Evolutionary conservation across 2,329 filamentous ascomycete genomes (phyloP).

Genomic region (Teratosphaeriaceae sp.): DNA sequence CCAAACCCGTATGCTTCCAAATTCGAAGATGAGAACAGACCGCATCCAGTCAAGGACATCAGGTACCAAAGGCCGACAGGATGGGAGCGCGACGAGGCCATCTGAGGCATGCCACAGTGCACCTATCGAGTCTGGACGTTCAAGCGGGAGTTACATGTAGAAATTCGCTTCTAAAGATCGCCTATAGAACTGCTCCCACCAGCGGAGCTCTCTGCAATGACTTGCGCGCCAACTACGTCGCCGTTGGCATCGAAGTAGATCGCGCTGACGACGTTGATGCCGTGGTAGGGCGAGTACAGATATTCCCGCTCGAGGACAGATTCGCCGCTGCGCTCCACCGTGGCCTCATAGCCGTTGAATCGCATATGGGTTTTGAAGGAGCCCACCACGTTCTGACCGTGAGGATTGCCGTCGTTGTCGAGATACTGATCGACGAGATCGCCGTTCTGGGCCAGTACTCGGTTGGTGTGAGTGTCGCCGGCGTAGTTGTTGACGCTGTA

Average conservation of each 20-base stretch:
- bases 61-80: conserved; percentile 61
- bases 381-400: conserved; percentile 49
- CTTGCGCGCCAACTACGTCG: conserved; percentile 15
- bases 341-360: conserved; percentile 33
- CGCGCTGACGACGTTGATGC: conserved; percentile 17
- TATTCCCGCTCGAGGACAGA: conserved; percentile 18
- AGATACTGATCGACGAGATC: conserved; percentile 57
- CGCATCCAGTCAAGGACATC: conserved; percentile 65
- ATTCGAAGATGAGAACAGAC: conserved; percentile 62
- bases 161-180: no score
- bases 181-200: no score
- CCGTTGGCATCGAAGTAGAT: conserved; percentile 14
- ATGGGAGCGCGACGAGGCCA: conserved; percentile 77
- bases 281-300: conserved; percentile 19
- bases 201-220: conserved; percentile 20
- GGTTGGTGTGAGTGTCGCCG: conserved; percentile 45
- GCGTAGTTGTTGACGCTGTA: conserved; percentile 56
- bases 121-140: conserved; percentile 7
- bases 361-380: conserved; percentile 56
- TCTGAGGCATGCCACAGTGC: conserved; percentile 34
- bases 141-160: conserved; percentile 12
- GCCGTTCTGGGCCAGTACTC: conserved; percentile 50
- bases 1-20: conserved; percentile 87
- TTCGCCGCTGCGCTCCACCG: conserved; percentile 13
- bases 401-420: conserved; percentile 37